Base-by-base conservation (phyloP, 257 asterid species). In the Pogostemon cablin region DNA sequence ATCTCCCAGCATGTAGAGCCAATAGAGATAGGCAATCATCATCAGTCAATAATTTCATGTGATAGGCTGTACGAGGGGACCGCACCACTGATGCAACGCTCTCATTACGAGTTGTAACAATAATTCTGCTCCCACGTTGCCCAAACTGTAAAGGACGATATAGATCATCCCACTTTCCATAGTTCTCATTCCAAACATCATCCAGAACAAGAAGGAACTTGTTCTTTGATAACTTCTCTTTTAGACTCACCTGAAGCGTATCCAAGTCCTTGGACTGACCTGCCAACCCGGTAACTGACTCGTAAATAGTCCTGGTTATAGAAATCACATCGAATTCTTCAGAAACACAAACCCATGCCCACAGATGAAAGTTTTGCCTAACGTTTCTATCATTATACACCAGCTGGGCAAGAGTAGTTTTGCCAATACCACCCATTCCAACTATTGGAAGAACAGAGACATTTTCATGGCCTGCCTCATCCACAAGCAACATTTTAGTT, bases 371-470 rank as follows among this genome's bases (percentile, higher is more conserved):
- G 59, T 72, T 67, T 8, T 63, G 7, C 73, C 32, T 79, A 53
- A 85, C 75, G 35, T 2, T 61, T 46, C 42, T 62, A 64, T 85
- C 86, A 46, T 86, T 82, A 54, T 79, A 86, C 55, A 82, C 86
- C 0, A 73, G 65, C 66, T 86, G 86, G 58, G 91, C 86, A 57
- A 88, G 84, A 25, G 90, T 87, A 1, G 88, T 87, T 78, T 85
- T 87, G 64, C 90, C 93, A 25, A 87, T 75, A 9, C 90, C 92
- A 39, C 87, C 88, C 91, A 86, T 85, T 65, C 93, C 96, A 79
- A 86, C 83, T 60, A 86, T 86, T 47, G 93, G 90, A 79, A 86
- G 72, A 49, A 81, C 84, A n/a, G 86, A 67, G 56, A 81, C 75
- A 48, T 63, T 73, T 5, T 76, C 78, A 5, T 34, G 57, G 74